A percentile compares a stretch with the other conserved stretches of the same genome.
These are phyloP conservation scores for Lycium ferocissimum DNA, from an alignment of 257 asterid species.

Conservation along the genomic window DNA sequence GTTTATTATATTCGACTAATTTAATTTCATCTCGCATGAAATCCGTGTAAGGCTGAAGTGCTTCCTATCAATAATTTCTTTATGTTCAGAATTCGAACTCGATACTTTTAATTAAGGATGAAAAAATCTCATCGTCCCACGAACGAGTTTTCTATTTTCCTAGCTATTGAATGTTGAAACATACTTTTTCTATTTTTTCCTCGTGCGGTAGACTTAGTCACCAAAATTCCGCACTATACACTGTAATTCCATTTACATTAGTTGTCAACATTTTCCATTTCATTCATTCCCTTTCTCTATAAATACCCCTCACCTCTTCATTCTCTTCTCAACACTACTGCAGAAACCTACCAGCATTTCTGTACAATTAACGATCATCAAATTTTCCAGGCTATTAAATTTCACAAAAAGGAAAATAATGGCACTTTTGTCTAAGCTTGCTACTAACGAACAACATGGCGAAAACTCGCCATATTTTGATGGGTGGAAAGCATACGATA, in stretches of 20 bases:
- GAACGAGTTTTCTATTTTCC: neutral
- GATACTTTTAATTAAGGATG: neutral
- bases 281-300: neutral
- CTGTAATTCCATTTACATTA: neutral
- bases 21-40: neutral
- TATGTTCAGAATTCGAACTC: neutral
- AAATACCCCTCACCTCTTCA: neutral
- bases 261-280: neutral
- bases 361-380: neutral
- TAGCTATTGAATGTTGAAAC: neutral
- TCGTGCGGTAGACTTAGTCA: neutral
- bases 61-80: neutral
- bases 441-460: constrained; percentile 68
- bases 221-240: neutral
- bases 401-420: neutral
- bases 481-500: constrained; percentile 88
- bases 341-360: neutral
- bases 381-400: neutral
- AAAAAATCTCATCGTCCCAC: too few relatives aligned
- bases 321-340: neutral
- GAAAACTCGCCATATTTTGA: constrained; percentile 86
- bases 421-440: constrained; percentile 57
- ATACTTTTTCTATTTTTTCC: neutral
- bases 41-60: neutral
- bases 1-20: neutral